A percentile compares a stretch with the other conserved stretches of the same genome.
phyloP scores from a whole-genome alignment of 2,329 filamentous ascomycete species.

The Diaporthe amygdali region DNA sequence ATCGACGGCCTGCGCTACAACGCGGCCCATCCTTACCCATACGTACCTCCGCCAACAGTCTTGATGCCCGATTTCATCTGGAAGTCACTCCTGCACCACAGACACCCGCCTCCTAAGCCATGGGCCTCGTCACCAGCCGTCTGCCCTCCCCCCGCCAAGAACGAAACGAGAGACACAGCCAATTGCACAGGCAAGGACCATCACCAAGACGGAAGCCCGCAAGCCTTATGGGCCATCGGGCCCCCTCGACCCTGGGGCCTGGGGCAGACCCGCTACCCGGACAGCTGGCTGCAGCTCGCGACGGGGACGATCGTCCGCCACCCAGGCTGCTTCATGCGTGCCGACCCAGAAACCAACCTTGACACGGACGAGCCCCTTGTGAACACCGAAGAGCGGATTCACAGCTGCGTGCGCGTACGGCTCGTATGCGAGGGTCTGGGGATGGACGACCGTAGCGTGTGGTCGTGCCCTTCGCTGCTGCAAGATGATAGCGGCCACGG shows the following conservation, averaged over 20 bases:
- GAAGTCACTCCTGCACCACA: slow-evolving; percentile 23
- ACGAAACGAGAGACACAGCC: slow-evolving; percentile 29
- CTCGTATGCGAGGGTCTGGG: slow-evolving; percentile 34
- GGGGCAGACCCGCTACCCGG: slow-evolving; percentile 35
- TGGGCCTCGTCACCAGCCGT: slow-evolving; percentile 31
- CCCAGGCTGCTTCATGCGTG: slow-evolving; percentile 42
- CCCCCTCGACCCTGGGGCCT: slow-evolving; percentile 34
- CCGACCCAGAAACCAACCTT: slow-evolving; percentile 43
- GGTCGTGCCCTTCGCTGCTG: slow-evolving; percentile 35
- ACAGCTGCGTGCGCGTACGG: slow-evolving; percentile 35
- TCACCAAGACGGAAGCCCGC: slow-evolving; percentile 29
- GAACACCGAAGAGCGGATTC: slow-evolving; percentile 44
- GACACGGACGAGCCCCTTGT: slow-evolving; percentile 40
- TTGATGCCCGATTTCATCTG: slow-evolving; percentile 26
- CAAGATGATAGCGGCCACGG: slow-evolving; percentile 13
- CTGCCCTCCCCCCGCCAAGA: slow-evolving; percentile 29
- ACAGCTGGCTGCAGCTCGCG: slow-evolving; percentile 31
- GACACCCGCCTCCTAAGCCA: slow-evolving; percentile 24
- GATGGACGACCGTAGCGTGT: slow-evolving; percentile 40
- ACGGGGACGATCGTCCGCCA: slow-evolving; percentile 35
- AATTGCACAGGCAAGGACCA: slow-evolving; percentile 34
- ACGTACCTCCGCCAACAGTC: slow-evolving; percentile 25
- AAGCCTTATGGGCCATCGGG: slow-evolving; percentile 29
- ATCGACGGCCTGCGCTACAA: slow-evolving; percentile 35
- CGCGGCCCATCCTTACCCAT: slow-evolving; percentile 39